Evolutionary conservation across 2,329 filamentous ascomycete genomes (phyloP), one percentile per base, ranked within the genome.

Genomic region (Thielaviopsis musarum): DNA sequence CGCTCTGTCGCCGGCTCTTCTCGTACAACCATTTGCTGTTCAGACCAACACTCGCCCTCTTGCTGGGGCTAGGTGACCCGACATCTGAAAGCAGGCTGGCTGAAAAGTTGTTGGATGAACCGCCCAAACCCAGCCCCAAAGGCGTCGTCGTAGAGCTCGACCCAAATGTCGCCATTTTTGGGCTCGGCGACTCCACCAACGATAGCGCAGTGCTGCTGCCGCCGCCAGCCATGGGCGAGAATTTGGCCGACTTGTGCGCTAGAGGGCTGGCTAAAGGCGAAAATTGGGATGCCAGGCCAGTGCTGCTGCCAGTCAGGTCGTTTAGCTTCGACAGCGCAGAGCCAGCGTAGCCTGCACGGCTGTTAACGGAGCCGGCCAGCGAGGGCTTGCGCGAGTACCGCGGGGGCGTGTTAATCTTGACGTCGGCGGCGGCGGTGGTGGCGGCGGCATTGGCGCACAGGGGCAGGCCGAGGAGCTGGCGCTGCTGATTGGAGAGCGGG

Each of bases 1-100:
- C 75, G 12, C 74, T 75, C 65, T 78, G 73, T 69, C 82, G 69
- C 69, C 83, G 74, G 66, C 87, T 85, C 72, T 84, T 88, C 71
- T 96, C 89, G 68, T 95, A 97, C 62, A 96, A 71, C 91, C 91
- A 97, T 73, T 93, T 95, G 73, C 83, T 95, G 71, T 91, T 96
- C 67, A 96, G 68, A 0, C 83, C 83, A 57, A 94, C 82, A 64
- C 82, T 90, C 51, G 84, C 83, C 60, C 82, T 79, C 73, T 86
- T 89, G 45, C 79, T 77, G 5, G 88, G 87, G 64, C 83, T 91
- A 1, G 87, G 87, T 19, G 85, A 84, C 15, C 79, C 76, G 1
- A 85, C 82, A n/a, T 81, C 80, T 21, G 75, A 70, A 63, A 82
- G 80, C 30, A 73, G 59, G 60, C 74, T 77, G 48, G 73, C 71